Base-by-base conservation (phyloP, 257 asterid species). In the Solanum tacnaense region DNA sequence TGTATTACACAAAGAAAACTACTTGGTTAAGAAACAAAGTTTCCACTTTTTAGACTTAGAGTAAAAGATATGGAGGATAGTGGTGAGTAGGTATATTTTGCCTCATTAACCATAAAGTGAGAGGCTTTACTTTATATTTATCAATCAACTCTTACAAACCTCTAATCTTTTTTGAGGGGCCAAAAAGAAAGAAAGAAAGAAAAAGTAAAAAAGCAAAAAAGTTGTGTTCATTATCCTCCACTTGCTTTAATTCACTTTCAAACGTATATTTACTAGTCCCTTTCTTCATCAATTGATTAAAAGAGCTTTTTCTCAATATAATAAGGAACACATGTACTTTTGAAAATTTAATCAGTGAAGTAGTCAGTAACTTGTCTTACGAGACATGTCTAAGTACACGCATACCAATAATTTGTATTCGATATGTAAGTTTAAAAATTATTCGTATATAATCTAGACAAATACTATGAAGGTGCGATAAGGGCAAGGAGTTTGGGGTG, bases 171-270 rank as follows among this genome's bases (percentile, higher is more conserved):
- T 46, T 46, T 9, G 65, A 81, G 41, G 41, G 6, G n/a, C 70
- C 41, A 46, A 49, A 49, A 82, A 29, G 52, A 44, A 29, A 58
- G 25, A 52, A 52, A 4, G 35, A 62, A 44, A 36, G 44, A 39
- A 39, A 46, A 46, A 46, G 58, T 46, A 27, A 6, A 83, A 88
- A 73, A n/a, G 38, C n/a, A 27, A 79, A 75, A 41, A 79, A 73
- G 81, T 58, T 52, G 85, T 5, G 76, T 21, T 35, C 88, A 73
- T 36, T 72, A 25, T 71, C 60, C 52, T 76, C 60, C 18, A 76
- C 46, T 31, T 75, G 71, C 88, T 85, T 85, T 85, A 76, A 15
- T 83, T 76, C 86, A 9, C 86, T 41, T 29, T 39, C 71, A 84
- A 56, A 84, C 29, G 35, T 39, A 36, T 84, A 25, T 35, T 58